Conservation (phyloP, 768 basidiomycete genomes). For the Lentinula detonsa region DNA sequence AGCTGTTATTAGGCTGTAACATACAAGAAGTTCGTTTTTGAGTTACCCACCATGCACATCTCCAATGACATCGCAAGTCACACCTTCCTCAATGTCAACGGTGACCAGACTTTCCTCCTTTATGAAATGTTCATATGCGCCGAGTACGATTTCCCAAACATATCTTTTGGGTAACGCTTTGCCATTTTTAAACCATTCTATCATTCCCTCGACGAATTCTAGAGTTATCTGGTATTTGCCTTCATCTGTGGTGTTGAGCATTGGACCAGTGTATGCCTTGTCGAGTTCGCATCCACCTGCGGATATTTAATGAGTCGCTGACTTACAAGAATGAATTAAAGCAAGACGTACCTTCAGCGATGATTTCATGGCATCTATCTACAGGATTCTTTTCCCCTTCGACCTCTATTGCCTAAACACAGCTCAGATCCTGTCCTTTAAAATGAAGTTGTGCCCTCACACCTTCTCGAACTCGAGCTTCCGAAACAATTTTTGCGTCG, state of each 20-base stretch:
- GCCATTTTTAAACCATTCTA: slow-evolving; percentile 90
- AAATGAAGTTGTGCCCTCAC: not conserved
- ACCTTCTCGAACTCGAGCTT: slow-evolving; percentile 93
- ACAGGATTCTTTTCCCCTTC: slow-evolving; percentile 84
- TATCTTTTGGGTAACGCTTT: slow-evolving; percentile 86
- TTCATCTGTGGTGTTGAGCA: slow-evolving; percentile 48
- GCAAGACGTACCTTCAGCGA: slow-evolving; percentile 55
- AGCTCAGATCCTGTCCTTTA: not conserved
- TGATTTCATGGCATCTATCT: slow-evolving; percentile 71
- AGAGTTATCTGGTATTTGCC: slow-evolving; percentile 70
- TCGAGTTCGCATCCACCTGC: slow-evolving; percentile 79
- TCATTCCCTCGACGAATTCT: slow-evolving; percentile 81
- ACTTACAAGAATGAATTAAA: not conserved
- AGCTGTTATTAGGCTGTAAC: not conserved
- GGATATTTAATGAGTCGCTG: not conserved
- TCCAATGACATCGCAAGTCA: slow-evolving; percentile 90
- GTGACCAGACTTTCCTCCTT: slow-evolving; percentile 81
- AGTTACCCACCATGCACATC: slow-evolving; percentile 78
- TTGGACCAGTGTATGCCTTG: slow-evolving; percentile 67
- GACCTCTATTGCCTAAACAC: slow-evolving; percentile 75
- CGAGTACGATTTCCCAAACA: slow-evolving; percentile 94
- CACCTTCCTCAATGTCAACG: slow-evolving; percentile 65
- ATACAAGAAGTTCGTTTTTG: not conserved
- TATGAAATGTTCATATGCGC: slow-evolving; percentile 68
- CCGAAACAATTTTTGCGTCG: slow-evolving; percentile 87